Base-by-base conservation (phyloP, 192 early-diverging fungal species). In the Linnemannia schmuckeri region DNA sequence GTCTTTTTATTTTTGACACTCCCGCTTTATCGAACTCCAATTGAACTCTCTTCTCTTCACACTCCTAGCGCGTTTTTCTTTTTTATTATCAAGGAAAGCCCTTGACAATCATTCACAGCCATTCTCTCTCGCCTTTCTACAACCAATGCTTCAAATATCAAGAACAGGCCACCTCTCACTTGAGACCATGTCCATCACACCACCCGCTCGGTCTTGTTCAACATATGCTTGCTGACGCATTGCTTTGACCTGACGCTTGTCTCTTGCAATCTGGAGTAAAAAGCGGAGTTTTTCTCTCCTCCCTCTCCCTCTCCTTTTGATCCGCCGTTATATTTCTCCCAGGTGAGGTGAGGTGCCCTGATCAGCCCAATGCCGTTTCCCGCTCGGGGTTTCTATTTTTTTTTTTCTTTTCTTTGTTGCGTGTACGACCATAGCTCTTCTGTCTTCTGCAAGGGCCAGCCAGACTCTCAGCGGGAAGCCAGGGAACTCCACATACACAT, bases 311-410 rank as follows among this genome's bases (percentile, higher is more conserved):
- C 1, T 66, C 61, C 13, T 8, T 66, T 30, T 66, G 57, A 66
- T 66, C 61, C 61, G 30, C 61, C 61, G 61, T 33, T 12, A 66
- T 66, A 66, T 66, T 66, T 3, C 30, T 33, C 30, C 61, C 61
- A 30, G 10, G n/a, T 30, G 13, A 24, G 54, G 18, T 6, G 6
- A 66, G 12, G n/a, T 66, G 27, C 12, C 61, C 61, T 66, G 61
- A 12, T 66, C 30, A 66, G 30, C 30, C 61, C 61, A 33, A 66
- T 4, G n/a, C 12, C n/a, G 3, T 33, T 66, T 66, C 61, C 61
- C 61, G 61, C 61, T 66, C 61, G 61, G 61, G 61, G 61, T 66
- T 66, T 66, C 61, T 66, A 66, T 66, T 35, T 4, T 33, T 66
- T 15, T 30, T 13, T 15, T 13, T 12, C 4, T 27, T 9, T 66